Percentiles rank a stretch among this genome's conserved stretches.
Evolutionary conservation across 768 basidiomycete species (phyloP).

Genomic region (Kwoniella europaea): DNA sequence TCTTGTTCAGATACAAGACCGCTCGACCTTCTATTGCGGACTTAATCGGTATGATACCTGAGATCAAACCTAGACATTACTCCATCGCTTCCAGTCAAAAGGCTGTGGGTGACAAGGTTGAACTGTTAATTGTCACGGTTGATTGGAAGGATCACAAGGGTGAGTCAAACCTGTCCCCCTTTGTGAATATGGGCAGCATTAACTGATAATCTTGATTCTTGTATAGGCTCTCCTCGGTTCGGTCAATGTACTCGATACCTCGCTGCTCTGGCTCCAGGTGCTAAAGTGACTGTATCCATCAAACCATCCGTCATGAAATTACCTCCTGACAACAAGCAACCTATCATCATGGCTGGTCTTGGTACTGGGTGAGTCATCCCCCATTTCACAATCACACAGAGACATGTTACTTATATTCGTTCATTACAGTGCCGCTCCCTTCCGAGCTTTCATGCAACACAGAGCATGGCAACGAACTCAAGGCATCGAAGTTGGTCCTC

Average conservation of each 20-base stretch:
- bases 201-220: conserved; percentile 19
- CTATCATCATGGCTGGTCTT: conserved; percentile 97
- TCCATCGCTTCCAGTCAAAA: conserved; percentile 96
- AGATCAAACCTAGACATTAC: conserved; percentile 97
- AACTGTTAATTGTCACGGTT: conserved; percentile 92
- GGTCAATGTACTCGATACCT: conserved; percentile 98
- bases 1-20: conserved; percentile 74
- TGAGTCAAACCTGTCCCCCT: conserved; percentile 58
- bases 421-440: conserved; percentile 74
- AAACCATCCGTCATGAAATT: conserved; percentile 99
- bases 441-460: conserved; percentile 98
- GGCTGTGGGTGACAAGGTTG: conserved; percentile 91
- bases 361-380: conserved; percentile 72
- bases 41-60: conserved; percentile 85
- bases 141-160: conserved; percentile 88
- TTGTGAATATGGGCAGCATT: no score
- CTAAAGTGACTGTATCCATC: conserved; percentile 94
- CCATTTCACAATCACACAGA: not conserved
- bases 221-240: conserved; percentile 72
- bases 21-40: conserved; percentile 82
- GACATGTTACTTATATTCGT: not conserved
- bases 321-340: conserved; percentile 80
- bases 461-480: conserved; percentile 79
- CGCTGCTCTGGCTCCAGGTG: conserved; percentile 77
- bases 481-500: conserved; percentile 81